Percentiles rank a stretch among this genome's conserved stretches.
Evolutionary conservation across 1,284 basidiomycete species (phyloP).

Genomic region (Trametes sp.): DNA sequence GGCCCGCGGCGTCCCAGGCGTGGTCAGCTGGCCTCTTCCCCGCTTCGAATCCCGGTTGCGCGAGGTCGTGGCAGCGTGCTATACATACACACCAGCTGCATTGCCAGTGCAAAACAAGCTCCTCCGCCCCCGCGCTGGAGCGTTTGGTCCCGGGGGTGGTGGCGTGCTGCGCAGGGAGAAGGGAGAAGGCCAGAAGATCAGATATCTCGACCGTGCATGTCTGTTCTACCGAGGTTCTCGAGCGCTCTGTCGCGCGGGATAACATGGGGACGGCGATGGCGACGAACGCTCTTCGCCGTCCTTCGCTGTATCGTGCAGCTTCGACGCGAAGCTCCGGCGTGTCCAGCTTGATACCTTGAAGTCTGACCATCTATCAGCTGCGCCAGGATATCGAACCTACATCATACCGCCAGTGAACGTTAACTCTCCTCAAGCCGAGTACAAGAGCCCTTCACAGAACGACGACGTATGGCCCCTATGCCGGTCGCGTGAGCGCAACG

Average conservation of each 20-base stretch:
- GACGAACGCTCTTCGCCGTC: not conserved
- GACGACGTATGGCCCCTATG: not conserved
- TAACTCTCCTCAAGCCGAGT: too few species aligned
- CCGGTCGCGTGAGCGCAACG: not conserved
- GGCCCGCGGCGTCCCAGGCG: not conserved
- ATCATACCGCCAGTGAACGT: too few species aligned
- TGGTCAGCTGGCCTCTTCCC: conserved; percentile 8
- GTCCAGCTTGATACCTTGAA: not conserved
- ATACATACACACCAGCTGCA: not conserved
- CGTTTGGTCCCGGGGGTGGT: too few species aligned
- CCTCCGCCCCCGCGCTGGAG: not conserved
- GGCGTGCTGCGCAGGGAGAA: conserved; percentile 8
- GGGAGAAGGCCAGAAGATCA: too few species aligned
- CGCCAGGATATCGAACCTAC: not conserved
- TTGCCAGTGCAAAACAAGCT: not conserved
- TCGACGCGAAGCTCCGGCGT: not conserved
- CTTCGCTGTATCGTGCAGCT: too few species aligned
- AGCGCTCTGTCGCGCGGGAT: not conserved
- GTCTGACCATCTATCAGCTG: not conserved
- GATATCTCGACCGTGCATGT: too few species aligned
- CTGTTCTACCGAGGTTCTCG: too few species aligned
- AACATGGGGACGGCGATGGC: not conserved
- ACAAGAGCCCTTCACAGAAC: not conserved
- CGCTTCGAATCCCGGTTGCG: not conserved
- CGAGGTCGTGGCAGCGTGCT: not conserved